Conservation (phyloP, 2,329 filamentous ascomycete genomes). For the Trichoderma sp. region DNA sequence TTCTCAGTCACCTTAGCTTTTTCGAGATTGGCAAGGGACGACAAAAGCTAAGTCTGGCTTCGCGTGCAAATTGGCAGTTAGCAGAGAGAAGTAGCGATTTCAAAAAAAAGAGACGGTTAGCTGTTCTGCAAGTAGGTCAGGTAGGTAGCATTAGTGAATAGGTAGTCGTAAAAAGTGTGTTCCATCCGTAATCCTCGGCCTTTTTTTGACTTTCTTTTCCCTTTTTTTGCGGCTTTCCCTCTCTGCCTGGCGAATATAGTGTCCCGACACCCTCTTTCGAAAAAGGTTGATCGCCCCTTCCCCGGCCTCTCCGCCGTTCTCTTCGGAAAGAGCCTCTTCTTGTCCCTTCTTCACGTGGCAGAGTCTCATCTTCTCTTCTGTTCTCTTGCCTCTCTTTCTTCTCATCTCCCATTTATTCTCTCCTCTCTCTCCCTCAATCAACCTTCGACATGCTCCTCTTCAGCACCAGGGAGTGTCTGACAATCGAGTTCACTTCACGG, state of each 20-base stretch:
- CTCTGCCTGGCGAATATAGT: too few species aligned
- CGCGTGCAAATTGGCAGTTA: neutral
- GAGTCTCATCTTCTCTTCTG: neutral
- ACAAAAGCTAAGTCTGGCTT: too few species aligned
- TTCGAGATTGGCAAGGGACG: too few species aligned
- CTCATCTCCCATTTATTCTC: too few species aligned
- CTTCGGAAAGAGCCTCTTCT: neutral
- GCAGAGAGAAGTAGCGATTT: neutral
- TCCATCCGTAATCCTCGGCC: constrained; percentile 6
- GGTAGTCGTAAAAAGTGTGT: constrained; percentile 6
- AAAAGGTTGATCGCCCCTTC: constrained; percentile 1
- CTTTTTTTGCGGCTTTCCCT: too few species aligned
- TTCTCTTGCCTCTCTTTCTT: neutral
- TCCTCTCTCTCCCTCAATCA: neutral
- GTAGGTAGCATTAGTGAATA: neutral
- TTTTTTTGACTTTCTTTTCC: neutral
- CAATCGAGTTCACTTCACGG: neutral
- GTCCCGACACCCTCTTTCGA: constrained; percentile 13
- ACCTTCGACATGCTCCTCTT: neutral
- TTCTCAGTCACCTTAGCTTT: too few species aligned
- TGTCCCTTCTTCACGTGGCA: neutral
- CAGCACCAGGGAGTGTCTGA: neutral
- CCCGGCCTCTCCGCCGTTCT: neutral
- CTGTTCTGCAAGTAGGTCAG: neutral
- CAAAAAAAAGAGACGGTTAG: too few species aligned